Base-by-base conservation (phyloP, 2,329 filamentous ascomycete species). In the Fusarium sambucinum region DNA sequence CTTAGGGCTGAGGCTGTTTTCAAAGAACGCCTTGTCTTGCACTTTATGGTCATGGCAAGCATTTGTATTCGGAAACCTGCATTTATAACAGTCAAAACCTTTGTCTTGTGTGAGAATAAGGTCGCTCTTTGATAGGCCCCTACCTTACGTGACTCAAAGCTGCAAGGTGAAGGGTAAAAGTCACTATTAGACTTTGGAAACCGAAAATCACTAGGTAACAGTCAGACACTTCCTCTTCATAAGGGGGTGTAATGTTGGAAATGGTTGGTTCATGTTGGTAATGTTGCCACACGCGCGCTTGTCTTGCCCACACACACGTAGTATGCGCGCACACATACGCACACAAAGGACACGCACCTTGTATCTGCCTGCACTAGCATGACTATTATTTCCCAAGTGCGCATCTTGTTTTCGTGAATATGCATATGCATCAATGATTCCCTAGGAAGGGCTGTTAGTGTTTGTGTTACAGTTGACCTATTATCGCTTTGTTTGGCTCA, bases 271-370 rank as follows among this genome's bases (percentile, higher is more conserved):
- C n/a, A 35, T 42, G 17, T 52, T 53, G 54, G 53, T 48, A 46
- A 52, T 61, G 46, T 41, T 65, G 56, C 60, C 62, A 65, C 45
- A 27, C 48, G 41, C 55, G 52, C 41, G 35, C 57, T 35, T 55
- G 46, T 46, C 32, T 54, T 48, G 45, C 25, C 48, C 37, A 33
- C 29, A 45, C 48, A 27, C 35, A 46, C 25, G 37, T 29, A 60
- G 47, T n/a, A 29, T 33, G 41, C 17, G 11, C 29, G 37, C 19
- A 41, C 38, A 46, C 35, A 55, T 37, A n/a, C n/a, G 30, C 29
- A 6, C 38, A 32, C 32, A 19, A 25, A 12, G 9, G 35, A 16
- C 23, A 42, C 55, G 50, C 23, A 55, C n/a, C 38, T 48, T 37
- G 44, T 44, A 25, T 25, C 29, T 46, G 23, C 38, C 55, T 66